Percentiles rank a stretch among this genome's conserved stretches.
Conservation (phyloP, 1,284 basidiomycete genomes). For the Macrocystidia cucumis region DNA sequence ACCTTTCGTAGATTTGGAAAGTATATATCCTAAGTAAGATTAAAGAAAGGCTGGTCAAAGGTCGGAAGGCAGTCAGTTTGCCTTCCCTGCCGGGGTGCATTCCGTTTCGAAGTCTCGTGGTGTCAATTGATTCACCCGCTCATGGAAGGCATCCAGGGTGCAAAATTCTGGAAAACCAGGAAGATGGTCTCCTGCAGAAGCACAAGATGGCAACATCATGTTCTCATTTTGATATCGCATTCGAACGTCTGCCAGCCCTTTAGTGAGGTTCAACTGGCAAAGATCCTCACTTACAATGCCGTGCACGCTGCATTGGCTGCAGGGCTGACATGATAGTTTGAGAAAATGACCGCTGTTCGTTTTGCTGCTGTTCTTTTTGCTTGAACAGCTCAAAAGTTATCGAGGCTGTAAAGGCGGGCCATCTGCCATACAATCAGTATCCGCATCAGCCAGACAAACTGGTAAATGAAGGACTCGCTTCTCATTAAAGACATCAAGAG, state of each 20-base stretch:
- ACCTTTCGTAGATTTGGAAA: too few relatives aligned
- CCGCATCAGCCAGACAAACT: not conserved
- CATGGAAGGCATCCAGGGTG: conserved; percentile 59
- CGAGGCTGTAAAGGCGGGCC: conserved; percentile 69
- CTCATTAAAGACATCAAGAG: conserved; percentile 73
- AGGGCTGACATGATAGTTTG: conserved; percentile 28
- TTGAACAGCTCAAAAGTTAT: conserved; percentile 71
- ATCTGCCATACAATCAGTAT: conserved; percentile 39
- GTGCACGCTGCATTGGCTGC: conserved; percentile 17
- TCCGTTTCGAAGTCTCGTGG: conserved; percentile 59
- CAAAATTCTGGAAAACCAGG: conserved; percentile 73
- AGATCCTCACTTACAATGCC: conserved; percentile 35
- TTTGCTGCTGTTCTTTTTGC: conserved; percentile 11
- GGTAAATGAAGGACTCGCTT: conserved; percentile 30
- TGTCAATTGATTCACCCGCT: conserved; percentile 54
- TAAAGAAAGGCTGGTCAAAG: too few relatives aligned
- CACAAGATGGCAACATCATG: conserved; percentile 61
- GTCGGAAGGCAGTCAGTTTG: too few relatives aligned
- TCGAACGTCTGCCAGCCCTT: conserved; percentile 49
- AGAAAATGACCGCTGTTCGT: conserved; percentile 19
- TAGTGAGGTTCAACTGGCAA: conserved; percentile 2
- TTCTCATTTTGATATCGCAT: conserved; percentile 73
- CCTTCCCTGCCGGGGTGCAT: conserved; percentile 34
- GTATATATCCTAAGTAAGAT: too few relatives aligned
- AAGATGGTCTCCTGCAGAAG: conserved; percentile 60